phyloP scores from a whole-genome alignment of 148 eudicot genomes.

The Chenopodium berlandieri region DNA sequence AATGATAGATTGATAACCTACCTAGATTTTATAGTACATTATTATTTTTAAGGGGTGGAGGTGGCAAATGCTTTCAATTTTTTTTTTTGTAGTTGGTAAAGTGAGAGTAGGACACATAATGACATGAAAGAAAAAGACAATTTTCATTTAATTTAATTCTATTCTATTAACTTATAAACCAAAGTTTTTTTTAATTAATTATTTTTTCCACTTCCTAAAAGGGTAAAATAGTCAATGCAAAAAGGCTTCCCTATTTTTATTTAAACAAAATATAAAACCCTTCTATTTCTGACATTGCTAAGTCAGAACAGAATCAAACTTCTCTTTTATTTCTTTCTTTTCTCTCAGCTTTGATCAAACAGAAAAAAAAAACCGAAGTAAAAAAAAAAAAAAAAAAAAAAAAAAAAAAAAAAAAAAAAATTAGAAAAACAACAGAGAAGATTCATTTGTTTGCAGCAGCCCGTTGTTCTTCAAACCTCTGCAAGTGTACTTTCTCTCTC shows the following conservation, averaged over 20 bases:
- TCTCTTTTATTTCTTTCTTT: constrained; percentile 15
- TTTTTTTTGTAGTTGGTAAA: constrained; percentile 4
- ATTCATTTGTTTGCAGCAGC: constrained; percentile 12
- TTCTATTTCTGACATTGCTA: constrained; percentile 11
- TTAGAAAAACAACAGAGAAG: background rate
- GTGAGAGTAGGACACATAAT: constrained; percentile 1
- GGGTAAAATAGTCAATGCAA: constrained; percentile 15
- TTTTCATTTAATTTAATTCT: too few species aligned
- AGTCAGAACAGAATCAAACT: constrained; percentile 27
- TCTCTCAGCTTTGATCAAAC: constrained; percentile 21
- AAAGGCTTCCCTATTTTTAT: too few species aligned
- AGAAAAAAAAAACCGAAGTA: background rate
- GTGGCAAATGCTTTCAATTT: constrained; percentile 3
- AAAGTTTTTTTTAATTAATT: too few species aligned
- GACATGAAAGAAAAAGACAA: background rate
- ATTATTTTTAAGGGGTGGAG: background rate
- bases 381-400: background rate
- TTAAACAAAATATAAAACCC: too few species aligned
- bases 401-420: background rate
- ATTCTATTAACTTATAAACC: too few species aligned
- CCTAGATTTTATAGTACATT: background rate
- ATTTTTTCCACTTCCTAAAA: constrained; percentile 1
- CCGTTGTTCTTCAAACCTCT: constrained; percentile 20
- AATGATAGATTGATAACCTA: constrained; percentile 10
- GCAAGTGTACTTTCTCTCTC: constrained; percentile 18